These are phyloP conservation scores for Cercospora beticola DNA, from an alignment of 2,329 filamentous ascomycete genomes.

Conservation along the genomic window DNA sequence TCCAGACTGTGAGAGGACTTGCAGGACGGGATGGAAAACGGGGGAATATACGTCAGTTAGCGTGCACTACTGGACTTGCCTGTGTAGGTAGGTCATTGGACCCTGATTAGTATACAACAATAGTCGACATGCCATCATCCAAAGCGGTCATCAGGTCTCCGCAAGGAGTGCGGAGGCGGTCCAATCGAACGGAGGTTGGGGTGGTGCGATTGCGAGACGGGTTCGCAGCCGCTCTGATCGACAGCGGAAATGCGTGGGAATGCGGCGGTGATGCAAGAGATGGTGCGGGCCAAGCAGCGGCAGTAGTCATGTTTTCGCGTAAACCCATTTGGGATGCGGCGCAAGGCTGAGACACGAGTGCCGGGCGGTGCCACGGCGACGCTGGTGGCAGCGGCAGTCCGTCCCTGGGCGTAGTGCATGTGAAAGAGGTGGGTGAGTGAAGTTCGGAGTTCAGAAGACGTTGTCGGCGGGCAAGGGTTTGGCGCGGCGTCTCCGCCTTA, in stretches of 20 bases:
- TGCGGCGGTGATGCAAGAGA: neutral
- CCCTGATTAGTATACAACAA: conserved; percentile 3
- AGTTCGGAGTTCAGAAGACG: neutral
- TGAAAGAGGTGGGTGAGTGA: neutral
- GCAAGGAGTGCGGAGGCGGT: neutral
- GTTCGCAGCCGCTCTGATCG: neutral
- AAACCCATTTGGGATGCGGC: neutral
- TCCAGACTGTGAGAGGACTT: neutral
- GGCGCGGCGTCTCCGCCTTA: neutral
- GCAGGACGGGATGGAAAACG: neutral
- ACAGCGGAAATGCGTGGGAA: neutral
- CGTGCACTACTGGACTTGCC: neutral
- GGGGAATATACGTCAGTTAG: neutral
- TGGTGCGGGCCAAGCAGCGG: neutral
- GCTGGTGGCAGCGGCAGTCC: neutral
- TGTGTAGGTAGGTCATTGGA: conserved; percentile 8
- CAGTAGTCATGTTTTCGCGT: neutral
- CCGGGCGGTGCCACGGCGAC: neutral
- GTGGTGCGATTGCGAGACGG: neutral
- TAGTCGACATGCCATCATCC: neutral
- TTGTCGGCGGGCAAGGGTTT: neutral
- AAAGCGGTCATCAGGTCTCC: conserved; percentile 10
- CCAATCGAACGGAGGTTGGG: neutral
- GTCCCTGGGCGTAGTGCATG: neutral
- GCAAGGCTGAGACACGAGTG: neutral